phyloP scores from a whole-genome alignment of 768 basidiomycete species.

The Rhodocollybia butyracea region DNA sequence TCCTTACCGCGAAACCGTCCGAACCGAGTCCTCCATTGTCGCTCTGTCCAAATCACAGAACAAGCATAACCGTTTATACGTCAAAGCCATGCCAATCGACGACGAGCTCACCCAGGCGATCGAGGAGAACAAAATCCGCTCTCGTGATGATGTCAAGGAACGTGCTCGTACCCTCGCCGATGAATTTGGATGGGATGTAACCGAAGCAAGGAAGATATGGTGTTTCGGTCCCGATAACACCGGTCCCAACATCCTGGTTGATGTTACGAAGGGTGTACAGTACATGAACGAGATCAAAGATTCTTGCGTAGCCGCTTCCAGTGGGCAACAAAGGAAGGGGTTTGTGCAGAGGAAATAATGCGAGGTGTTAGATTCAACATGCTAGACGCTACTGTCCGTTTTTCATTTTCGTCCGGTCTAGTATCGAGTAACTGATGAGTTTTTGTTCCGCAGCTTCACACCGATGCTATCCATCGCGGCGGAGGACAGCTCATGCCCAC shows the following conservation, averaged over 20 bases:
- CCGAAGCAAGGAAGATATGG: conserved; percentile 99
- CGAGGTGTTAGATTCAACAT: conserved; percentile 97
- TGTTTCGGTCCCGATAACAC: conserved; percentile 99
- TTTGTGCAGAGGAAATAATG: conserved; percentile 96
- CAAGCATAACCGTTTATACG: conserved; percentile 99
- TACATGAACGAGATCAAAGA: conserved; percentile 99
- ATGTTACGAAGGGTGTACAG: conserved; percentile 98
- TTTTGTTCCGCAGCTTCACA: conserved; percentile 78
- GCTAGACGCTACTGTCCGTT: conserved; percentile 84
- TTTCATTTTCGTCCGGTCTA: not conserved
- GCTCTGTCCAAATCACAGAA: conserved; percentile 99
- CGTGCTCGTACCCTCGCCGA: conserved; percentile 96
- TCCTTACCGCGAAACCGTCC: conserved; percentile 96
- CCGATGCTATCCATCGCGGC: conserved; percentile 99
- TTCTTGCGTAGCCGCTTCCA: conserved; percentile 99
- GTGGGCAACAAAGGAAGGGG: conserved; percentile 99
- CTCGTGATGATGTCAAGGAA: conserved; percentile 97
- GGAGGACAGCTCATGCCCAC: conserved; percentile 98
- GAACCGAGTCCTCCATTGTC: conserved; percentile 90
- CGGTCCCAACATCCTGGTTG: conserved; percentile 94
- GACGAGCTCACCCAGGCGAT: conserved; percentile 95
- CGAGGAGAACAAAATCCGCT: conserved; percentile 75
- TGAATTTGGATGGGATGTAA: conserved; percentile 97
- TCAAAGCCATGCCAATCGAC: conserved; percentile 89
- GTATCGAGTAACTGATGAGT: not conserved